Evolutionary conservation across 108 stramenopile genomes (phyloP), one percentile per base, ranked within the genome.

Genomic region (Pseudonitzschia multiseries): DNA sequence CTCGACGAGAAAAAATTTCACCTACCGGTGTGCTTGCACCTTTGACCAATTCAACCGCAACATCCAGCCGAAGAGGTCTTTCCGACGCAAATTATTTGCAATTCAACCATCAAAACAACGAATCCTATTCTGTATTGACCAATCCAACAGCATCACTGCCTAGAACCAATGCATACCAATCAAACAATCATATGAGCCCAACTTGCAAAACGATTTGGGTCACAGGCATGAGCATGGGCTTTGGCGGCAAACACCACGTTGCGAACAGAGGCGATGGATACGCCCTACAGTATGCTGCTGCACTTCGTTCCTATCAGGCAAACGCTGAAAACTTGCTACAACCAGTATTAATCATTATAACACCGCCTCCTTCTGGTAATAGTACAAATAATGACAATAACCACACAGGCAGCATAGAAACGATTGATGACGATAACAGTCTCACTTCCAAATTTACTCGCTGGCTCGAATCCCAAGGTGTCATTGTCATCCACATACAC

Each of bases 201-300:
- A 20, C 27, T 24, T 60, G 59, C 59, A 60, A 60, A 32, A 60
- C 59, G 22, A 28, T 60, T 26, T 60, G 59, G 59, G 24, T 60
- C 59, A 24, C 59, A 6, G 59, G 59, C 10, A 60, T 60, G 59
- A 60, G 59, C 59, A 60, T 60, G 59, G 59, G 59, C 59, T 60
- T 60, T 60, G 59, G 26, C 2, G 24, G 15, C 15, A 28, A 26
- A 10, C 27, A 60, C 10, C 20, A 10, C 50, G 50, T 51, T n/a
- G 50, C 50, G 17, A n/a, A n/a, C 50, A 17, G 59, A 2, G 59
- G 59, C 31, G 59, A 60, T 24, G 59, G 59, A 14, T 60, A 24
- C 26, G 31, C 29, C 3, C 14, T 60, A 2, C 59, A 60, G 9
- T 60, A 60, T 24, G 59, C 59, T 2, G 31, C 24, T 17, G 59